Base-by-base conservation (phyloP, 1,284 basidiomycete species). In the Sanguinoderma infundibulare region DNA sequence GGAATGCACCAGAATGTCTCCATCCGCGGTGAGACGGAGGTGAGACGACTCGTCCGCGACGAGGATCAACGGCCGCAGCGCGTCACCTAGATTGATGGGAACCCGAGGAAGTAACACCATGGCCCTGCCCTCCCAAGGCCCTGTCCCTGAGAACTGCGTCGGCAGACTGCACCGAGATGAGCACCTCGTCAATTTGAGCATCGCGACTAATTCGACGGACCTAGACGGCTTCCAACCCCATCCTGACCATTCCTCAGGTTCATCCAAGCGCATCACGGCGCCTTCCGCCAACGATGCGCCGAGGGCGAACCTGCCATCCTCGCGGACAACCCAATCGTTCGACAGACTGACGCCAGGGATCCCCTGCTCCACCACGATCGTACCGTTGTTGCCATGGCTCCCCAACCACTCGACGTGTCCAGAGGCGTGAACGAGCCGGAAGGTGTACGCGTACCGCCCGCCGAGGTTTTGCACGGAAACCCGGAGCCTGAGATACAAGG, bases 391-490 rank as follows among this genome's bases (percentile, higher is more conserved):
- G 0, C 67, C 70, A 47, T 61, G 72, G n/a, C 59, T 61, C 15
- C 73, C 73, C 38, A 75, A 56, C 74, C 74, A 75, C 38, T 68
- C 39, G 32, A 73, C 53, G 7, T 60, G 54, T 9, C 73, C 74
- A n/a, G 69, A 70, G 1, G 69, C 63, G 50, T 71, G 65, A n/a
- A 72, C 70, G 14, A 75, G 64, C 28, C 74, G 67, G 55, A 74
- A 75, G 6, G 74, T 75, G 71, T 73, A 74, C 35, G 67, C 65
- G 66, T 68, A 75, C 26, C 59, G 65, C 24, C 66, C 57, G 26
- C 59, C 61, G 28, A 58, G 54, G 10, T 66, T 47, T 26, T 58
- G 58, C 24, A 69, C 50, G 26, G 62, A 44, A 9, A 62, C 36
- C 15, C 56, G 55, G 39, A 72, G 42, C 30, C 44, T 59, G 30